A percentile compares a stretch with the other conserved stretches of the same genome.
Evolutionary conservation across 495 filamentous ascomycete genomes (phyloP).

Genomic region (Trichocladium uniseriatum): DNA sequence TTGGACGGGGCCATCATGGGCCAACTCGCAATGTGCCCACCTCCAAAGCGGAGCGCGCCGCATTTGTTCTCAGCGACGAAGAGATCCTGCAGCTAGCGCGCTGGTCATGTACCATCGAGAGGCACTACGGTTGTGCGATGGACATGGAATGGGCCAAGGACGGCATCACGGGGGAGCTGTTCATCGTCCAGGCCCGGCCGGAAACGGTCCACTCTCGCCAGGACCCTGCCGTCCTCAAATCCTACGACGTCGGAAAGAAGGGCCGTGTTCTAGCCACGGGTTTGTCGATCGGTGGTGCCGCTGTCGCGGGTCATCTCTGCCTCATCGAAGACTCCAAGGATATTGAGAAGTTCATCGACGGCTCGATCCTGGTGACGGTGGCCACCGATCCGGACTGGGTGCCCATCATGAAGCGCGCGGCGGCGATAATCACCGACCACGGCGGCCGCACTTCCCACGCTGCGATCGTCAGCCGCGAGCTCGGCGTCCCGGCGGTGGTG

Average conservation of each 20-base stretch:
- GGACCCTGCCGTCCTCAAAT: conserved; percentile 23
- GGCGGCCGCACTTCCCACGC: conserved; percentile 35
- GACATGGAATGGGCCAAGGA: conserved; percentile 36
- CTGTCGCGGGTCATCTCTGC: conserved; percentile 27
- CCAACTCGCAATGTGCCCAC: conserved; percentile 30
- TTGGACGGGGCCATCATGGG: conserved; percentile 9
- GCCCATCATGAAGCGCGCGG: conserved; percentile 31
- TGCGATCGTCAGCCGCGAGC: conserved; percentile 33
- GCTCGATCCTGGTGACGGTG: conserved; percentile 25
- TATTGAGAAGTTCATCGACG: conserved; percentile 25
- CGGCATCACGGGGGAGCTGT: conserved; percentile 26
- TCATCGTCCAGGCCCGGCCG: conserved; percentile 32
- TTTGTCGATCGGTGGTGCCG: conserved; percentile 26
- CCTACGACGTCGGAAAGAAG: conserved; percentile 22
- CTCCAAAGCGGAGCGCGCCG: conserved; percentile 27
- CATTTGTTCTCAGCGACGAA: conserved; percentile 23
- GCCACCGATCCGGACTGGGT: conserved; percentile 34
- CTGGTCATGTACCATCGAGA: conserved; percentile 30
- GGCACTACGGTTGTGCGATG: conserved; percentile 31
- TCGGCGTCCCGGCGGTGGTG: conserved; percentile 29
- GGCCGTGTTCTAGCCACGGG: conserved; percentile 23
- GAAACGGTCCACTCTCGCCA: conserved; percentile 31
- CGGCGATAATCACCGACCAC: conserved; percentile 31
- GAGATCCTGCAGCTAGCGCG: conserved; percentile 30
- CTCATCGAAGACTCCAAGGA: conserved; percentile 24